Base-by-base conservation (phyloP, 1,139 yeast species). In the Spathaspora sp. region DNA sequence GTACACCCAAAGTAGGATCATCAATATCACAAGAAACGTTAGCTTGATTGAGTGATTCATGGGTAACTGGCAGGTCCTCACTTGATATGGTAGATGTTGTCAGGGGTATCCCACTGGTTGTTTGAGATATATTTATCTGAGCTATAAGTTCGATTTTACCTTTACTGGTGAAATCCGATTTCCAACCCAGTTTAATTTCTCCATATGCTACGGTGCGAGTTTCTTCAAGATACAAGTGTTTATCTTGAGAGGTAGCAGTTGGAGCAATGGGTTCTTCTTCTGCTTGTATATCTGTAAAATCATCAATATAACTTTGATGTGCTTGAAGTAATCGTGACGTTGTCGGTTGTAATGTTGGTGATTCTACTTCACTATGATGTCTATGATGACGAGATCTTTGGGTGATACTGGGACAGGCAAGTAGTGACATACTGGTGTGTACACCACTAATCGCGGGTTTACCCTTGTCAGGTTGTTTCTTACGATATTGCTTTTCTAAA, bases 111-210 rank as follows among this genome's bases (percentile, higher is more conserved):
- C 89, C 90, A 24, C 88, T 79, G n/a, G 82, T 71, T 45, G 82
- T 68, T 46, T 73, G 66, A 64, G 74, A 71, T 26, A 86, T 80
- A 33, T 78, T 76, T 39, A 86, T 82, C 52, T 81, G 89, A 4
- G 88, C 88, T 29, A 84, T 82, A 48, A 89, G 63, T 64, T 89
- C 96, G 47, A 90, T 84, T 49, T 78, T 75, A 6, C 97, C 98
- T 36, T 74, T 72, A 29, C 82, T 86, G 13, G 81, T 66, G 61
- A 86, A 91, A 65, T 95, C 98, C 0, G 95, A 82, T 64, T 93
- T 93, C 99, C 99, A 93, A 5, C 99, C 99, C 20, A 80, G 75
- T 61, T 86, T 88, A 59, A 89, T 67, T 49, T 88, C 96, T 6
- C 97, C 97, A 46, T 82, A 80, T 11, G 85, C 79, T 10, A 93